Conservation (phyloP, 2,329 filamentous ascomycete genomes). For the Lachnellula subtilissima region DNA sequence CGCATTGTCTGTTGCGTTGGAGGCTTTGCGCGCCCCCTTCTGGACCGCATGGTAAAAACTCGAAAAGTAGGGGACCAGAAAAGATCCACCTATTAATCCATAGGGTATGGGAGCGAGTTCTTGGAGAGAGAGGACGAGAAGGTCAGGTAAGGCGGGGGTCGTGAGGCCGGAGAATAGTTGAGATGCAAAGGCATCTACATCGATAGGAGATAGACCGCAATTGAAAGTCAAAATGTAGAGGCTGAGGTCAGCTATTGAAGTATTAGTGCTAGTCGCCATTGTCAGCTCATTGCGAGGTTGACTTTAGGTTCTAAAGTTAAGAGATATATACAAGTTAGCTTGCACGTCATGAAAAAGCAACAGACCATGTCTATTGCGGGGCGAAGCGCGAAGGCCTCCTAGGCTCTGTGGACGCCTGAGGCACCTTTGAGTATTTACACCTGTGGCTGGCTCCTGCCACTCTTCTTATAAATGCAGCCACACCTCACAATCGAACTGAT, state of each 20-base stretch:
- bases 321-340: not conserved
- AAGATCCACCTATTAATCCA: constrained; percentile 79
- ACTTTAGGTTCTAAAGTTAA: not conserved
- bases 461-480: too few relatives aligned
- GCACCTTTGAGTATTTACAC: not conserved
- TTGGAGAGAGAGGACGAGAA: constrained; percentile 69
- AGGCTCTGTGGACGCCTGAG: not conserved
- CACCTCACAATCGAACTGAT: too few relatives aligned
- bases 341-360: not conserved
- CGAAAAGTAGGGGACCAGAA: constrained; percentile 70
- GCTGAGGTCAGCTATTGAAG: constrained; percentile 49
- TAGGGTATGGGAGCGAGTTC: constrained; percentile 82
- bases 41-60: constrained; percentile 68
- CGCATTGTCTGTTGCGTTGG: constrained; percentile 26
- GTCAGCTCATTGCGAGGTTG: not conserved
- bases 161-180: constrained; percentile 61
- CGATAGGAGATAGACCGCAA: constrained; percentile 68
- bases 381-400: not conserved
- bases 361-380: too few relatives aligned
- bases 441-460: too few relatives aligned
- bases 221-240: constrained; percentile 87
- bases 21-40: constrained; percentile 49
- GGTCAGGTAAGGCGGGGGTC: constrained; percentile 53
- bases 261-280: constrained; percentile 5
- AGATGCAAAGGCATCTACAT: constrained; percentile 64